Conservation (phyloP, 805 yeast species). For the Spathaspora sp. region DNA sequence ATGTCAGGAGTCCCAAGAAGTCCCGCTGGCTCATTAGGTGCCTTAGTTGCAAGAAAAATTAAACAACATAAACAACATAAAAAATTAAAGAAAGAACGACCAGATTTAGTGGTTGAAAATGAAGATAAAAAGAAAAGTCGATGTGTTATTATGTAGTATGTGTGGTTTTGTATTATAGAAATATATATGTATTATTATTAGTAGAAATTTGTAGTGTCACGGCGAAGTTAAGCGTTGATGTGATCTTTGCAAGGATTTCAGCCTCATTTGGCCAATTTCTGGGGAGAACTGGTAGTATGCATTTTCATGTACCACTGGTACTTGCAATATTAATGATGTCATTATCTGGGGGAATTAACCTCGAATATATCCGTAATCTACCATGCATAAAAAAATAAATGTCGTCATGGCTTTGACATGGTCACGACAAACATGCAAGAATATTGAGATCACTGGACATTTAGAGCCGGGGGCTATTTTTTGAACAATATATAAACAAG, state of each 20-base stretch:
- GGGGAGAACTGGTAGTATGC: neutral
- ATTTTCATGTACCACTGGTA: neutral
- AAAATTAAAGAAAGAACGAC: neutral
- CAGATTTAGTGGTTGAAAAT: neutral
- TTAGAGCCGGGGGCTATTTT: neutral
- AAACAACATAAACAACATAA: neutral
- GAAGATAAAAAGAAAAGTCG: neutral
- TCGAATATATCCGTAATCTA: neutral
- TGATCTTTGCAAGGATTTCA: no score
- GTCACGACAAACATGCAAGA: neutral
- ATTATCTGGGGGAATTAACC: neutral
- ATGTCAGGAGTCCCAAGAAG: slow-evolving; percentile 2
- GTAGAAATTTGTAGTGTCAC: neutral
- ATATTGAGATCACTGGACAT: neutral
- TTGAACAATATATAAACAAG: neutral
- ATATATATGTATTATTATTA: neutral
- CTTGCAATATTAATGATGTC: neutral
- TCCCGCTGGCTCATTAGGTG: slow-evolving; percentile 1
- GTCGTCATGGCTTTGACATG: neutral
- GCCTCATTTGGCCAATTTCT: no score
- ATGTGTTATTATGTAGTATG: neutral
- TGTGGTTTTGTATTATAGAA: neutral
- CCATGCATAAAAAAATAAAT: neutral
- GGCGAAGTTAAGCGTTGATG: no score
- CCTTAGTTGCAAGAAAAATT: neutral